Evolutionary conservation across 2,329 filamentous ascomycete species (phyloP).

Genomic region (Curvularia spicifera): DNA sequence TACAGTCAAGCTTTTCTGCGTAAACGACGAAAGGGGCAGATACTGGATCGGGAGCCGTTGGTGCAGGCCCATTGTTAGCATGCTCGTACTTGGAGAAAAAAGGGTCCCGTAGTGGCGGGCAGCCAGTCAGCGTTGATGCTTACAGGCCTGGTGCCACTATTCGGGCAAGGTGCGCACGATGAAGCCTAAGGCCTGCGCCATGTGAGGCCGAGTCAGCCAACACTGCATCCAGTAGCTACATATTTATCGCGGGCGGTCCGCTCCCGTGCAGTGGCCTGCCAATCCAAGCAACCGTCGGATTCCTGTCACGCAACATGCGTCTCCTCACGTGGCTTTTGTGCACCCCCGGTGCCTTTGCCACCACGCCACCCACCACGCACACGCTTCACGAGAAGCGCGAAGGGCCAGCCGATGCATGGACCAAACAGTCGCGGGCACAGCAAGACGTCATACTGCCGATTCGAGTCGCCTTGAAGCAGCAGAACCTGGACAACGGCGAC

Average conservation of each 20-base stretch:
- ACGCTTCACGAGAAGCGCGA: slow-evolving; percentile 23
- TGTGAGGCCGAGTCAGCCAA: neutral
- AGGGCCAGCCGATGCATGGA: slow-evolving; percentile 19
- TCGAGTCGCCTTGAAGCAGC: slow-evolving; percentile 20
- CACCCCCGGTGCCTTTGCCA: slow-evolving; percentile 9
- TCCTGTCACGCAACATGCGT: slow-evolving; percentile 16
- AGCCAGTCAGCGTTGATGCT: neutral
- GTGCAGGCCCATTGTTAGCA: neutral
- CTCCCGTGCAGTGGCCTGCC: neutral
- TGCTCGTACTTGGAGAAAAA: neutral
- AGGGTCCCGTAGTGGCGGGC: neutral
- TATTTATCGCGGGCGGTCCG: neutral
- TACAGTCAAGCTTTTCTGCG: neutral
- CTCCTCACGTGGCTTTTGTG: slow-evolving; percentile 14
- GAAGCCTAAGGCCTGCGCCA: neutral
- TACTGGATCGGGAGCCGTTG: neutral
- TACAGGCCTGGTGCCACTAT: neutral
- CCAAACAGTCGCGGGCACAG: slow-evolving; percentile 21
- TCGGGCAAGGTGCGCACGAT: neutral
- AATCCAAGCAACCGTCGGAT: neutral
- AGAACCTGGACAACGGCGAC: slow-evolving; percentile 25
- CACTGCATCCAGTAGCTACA: neutral
- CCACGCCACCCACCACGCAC: slow-evolving; percentile 16
- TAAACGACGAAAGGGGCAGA: neutral
- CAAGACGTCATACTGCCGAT: slow-evolving; percentile 21